A percentile compares a stretch with the other conserved stretches of the same genome.
Evolutionary conservation across 2,329 filamentous ascomycete species (phyloP).

Genomic region (Fusarium sp.): DNA sequence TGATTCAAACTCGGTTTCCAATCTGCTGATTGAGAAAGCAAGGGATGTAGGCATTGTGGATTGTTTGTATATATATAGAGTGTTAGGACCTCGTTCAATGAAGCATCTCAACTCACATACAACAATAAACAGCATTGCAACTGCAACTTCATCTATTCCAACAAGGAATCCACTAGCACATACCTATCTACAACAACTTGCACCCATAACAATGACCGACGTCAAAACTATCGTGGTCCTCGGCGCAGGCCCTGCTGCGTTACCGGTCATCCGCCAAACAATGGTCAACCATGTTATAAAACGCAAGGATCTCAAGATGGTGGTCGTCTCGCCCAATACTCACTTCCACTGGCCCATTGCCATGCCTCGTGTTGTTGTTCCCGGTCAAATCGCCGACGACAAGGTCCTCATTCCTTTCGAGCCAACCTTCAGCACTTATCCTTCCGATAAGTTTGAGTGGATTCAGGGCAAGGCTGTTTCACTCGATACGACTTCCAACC

Average conservation of each 20-base stretch:
- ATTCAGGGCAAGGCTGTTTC: slow-evolving; percentile 62
- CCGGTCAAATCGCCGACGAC: slow-evolving; percentile 60
- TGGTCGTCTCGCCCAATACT: slow-evolving; percentile 62
- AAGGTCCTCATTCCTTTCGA: slow-evolving; percentile 54
- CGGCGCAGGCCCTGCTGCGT: slow-evolving; percentile 62
- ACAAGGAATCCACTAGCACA: background rate
- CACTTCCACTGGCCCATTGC: slow-evolving; percentile 66
- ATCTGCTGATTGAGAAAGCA: slow-evolving; percentile 16
- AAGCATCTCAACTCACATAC: slow-evolving; percentile 13
- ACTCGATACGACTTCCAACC: slow-evolving; percentile 59
- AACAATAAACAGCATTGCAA: slow-evolving; percentile 4
- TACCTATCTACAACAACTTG: background rate
- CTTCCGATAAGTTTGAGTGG: slow-evolving; percentile 64
- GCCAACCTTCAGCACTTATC: slow-evolving; percentile 63
- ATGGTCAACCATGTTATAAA: slow-evolving; percentile 60
- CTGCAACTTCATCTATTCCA: background rate
- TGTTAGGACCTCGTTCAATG: background rate
- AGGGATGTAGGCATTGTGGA: background rate
- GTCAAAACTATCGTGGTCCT: slow-evolving; percentile 63
- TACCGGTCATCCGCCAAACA: slow-evolving; percentile 65
- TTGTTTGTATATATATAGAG: slow-evolving; percentile 26
- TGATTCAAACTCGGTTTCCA: slow-evolving; percentile 9
- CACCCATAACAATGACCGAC: slow-evolving; percentile 31
- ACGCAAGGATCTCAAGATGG: slow-evolving; percentile 58
- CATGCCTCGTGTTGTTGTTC: slow-evolving; percentile 62